Evolutionary conservation across 768 basidiomycete genomes (phyloP), one percentile per base, ranked within the genome.

Genomic region (Royoungia palumana): DNA sequence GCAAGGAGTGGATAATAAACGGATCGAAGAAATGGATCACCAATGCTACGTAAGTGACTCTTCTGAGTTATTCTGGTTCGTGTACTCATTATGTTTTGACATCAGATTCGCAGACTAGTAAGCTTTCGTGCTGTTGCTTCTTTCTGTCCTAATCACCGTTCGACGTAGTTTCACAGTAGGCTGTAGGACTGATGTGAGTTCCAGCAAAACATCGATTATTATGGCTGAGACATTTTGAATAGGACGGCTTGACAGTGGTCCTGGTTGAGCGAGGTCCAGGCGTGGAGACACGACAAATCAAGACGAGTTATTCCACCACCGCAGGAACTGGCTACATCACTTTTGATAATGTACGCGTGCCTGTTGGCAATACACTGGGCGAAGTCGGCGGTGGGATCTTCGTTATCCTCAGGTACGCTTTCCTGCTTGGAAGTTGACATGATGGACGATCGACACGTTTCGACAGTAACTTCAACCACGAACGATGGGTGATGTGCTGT

Each of bases 401-500:
- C 53, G 82, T 83, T 38, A 79, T 80, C 40, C 69, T 80, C 43
- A 85, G 82, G 71, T 72, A 41, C 9, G 51, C 17, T 27, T 30
- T 10, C 22, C 9, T n/a, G 2, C 13, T 28, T 12, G 12, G 13
- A 1, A 35, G 21, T 12, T 1, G 10, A 19, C 1, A 13, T 32
- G 16, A 32, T 36, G 12, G n/a, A 45, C 10, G 16, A 41, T 35
- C 16, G 19, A 19, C 27, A 19, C 5, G 40, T 68, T 72, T 6
- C 25, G 25, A 45, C 21, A 78, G 87, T 50, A 97, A 95, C 71
- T 96, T 95, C 72, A 95, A 95, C 65, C 92, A 94, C 66, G 93
- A 94, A 64, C 85, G 88, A 56, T 94, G 89, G 91, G 88, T 89
- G 22, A 94, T 94, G 87, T 81, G 79, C 63, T 89, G 88, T 58